These are phyloP conservation scores for Auriscalpium microsporum DNA, from an alignment of 768 basidiomycete species.

Conservation along the genomic window DNA sequence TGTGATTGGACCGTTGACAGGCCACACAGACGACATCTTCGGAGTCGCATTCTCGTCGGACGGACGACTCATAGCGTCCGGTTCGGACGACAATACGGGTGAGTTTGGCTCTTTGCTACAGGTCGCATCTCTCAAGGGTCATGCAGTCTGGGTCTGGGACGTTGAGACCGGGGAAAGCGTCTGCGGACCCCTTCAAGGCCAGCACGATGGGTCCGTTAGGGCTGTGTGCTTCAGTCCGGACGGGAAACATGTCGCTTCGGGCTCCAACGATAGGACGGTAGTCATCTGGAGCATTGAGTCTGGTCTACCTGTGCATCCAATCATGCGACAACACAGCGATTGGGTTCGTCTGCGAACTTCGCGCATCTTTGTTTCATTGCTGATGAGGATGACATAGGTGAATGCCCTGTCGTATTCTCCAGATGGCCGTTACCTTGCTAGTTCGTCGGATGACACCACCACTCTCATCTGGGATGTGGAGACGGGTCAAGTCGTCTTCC, in stretches of 20 bases:
- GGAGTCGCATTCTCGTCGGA: slow-evolving; percentile 12
- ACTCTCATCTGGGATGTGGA: slow-evolving; percentile 40
- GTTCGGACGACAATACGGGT: slow-evolving; percentile 7
- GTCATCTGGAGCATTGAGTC: slow-evolving; percentile 6
- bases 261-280: slow-evolving; percentile 2
- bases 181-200: slow-evolving; percentile 6
- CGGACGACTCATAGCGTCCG: slow-evolving; percentile 9
- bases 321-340: neutral
- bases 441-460: slow-evolving; percentile 39
- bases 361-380: neutral
- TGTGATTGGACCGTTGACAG: slow-evolving; percentile 8
- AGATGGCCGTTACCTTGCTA: slow-evolving; percentile 23
- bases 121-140: neutral
- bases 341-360: neutral
- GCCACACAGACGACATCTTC: slow-evolving; percentile 5
- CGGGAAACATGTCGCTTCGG: slow-evolving; percentile 7
- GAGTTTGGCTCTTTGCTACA: neutral
- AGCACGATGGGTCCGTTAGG: neutral
- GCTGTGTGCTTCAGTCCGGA: slow-evolving; percentile 11
- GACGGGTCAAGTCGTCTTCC: slow-evolving; percentile 34
- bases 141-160: slow-evolving; percentile 6
- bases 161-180: slow-evolving; percentile 2
- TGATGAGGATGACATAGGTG: neutral
- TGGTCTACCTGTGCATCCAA: neutral
- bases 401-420: slow-evolving; percentile 8